Evolutionary conservation across 495 filamentous ascomycete genomes (phyloP), one percentile per base, ranked within the genome.

Genomic region (Neurospora hispaniola): DNA sequence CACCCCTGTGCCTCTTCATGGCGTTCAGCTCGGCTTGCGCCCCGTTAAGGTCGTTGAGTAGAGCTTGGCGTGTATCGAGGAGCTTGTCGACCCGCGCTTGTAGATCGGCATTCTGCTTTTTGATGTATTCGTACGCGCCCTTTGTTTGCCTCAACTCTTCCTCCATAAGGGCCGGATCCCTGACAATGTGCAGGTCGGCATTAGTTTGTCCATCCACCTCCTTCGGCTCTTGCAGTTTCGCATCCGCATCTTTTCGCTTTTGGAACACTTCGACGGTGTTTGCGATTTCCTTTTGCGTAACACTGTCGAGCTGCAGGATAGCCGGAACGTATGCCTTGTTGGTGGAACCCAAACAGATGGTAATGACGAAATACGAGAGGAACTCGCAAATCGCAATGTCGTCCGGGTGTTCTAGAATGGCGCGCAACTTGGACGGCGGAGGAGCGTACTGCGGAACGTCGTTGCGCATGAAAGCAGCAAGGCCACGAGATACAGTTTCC

Each of bases 401-500:
- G 75, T 80, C 78, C 9, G 78, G 77, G 72, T 78, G 79, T 70
- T 82, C 81, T 42, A 77, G 77, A 39, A 83, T 81, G 71, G 80
- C 76, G 69, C 81, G 81, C 70, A 82, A 79, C 70, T 83, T 78
- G 73, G 77, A 79, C 46, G 78, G 79, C 27, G 75, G 80, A 4
- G 78, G 78, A 43, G 75, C 80, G 43, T 80, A 73, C 16, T 78
- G 72, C 18, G 80, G 78, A 73, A 78, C 78, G 62, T 82, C 79
- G 44, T 73, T 75, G 41, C 80, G 85, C 72, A 94, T 89, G 78
- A 92, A 94, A 71, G 84, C 87, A 66, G 88, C 84, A 5, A 94
- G 81, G 31, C 87, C 84, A 73, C 89, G 89, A 80, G 90, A 88
- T 73, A 94, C 85, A 71, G 89, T 87, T 81, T 93, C 92, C 70